Conservation (phyloP, 495 filamentous ascomycete genomes). For the Apiosordaria backusii region DNA sequence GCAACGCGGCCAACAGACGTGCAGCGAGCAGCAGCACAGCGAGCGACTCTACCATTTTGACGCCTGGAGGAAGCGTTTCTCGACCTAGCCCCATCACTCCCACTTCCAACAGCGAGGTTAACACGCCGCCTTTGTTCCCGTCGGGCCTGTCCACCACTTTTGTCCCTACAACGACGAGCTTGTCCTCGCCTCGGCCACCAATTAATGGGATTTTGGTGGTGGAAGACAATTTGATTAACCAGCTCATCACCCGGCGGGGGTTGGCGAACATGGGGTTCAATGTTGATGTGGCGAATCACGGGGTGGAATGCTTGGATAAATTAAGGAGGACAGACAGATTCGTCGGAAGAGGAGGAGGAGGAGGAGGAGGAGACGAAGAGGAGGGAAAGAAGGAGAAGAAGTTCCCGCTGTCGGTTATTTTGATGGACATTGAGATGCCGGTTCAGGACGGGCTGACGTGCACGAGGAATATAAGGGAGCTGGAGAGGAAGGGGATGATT, state of each 20-base stretch:
- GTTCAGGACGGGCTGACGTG: slow-evolving; percentile 75
- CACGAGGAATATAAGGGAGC: slow-evolving; percentile 60
- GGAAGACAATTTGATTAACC: slow-evolving; percentile 77
- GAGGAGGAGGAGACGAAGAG: slow-evolving; percentile 23
- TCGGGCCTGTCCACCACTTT: not conserved
- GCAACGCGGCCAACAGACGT: slow-evolving; percentile 5
- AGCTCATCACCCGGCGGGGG: slow-evolving; percentile 62
- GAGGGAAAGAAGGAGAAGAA: not conserved
- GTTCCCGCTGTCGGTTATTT: slow-evolving; percentile 46
- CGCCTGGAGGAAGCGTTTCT: not conserved
- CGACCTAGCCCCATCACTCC: slow-evolving; percentile 4
- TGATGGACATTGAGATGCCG: slow-evolving; percentile 87
- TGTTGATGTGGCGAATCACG: slow-evolving; percentile 69
- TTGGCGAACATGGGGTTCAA: slow-evolving; percentile 60
- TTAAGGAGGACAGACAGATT: slow-evolving; percentile 30
- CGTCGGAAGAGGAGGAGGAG: slow-evolving; percentile 27
- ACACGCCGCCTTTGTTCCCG: not conserved
- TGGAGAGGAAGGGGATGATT: slow-evolving; percentile 52
- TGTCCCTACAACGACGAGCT: not conserved
- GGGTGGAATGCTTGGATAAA: slow-evolving; percentile 66
- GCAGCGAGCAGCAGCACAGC: not conserved
- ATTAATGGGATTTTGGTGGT: slow-evolving; percentile 58
- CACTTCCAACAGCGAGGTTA: slow-evolving; percentile 1
- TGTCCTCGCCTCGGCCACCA: slow-evolving; percentile 9
- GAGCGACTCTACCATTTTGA: not conserved